Percentiles rank a stretch among this genome's conserved stretches.
phyloP scores from a whole-genome alignment of 202 grass and related monocot genomes.

The Panicum hallii region DNA sequence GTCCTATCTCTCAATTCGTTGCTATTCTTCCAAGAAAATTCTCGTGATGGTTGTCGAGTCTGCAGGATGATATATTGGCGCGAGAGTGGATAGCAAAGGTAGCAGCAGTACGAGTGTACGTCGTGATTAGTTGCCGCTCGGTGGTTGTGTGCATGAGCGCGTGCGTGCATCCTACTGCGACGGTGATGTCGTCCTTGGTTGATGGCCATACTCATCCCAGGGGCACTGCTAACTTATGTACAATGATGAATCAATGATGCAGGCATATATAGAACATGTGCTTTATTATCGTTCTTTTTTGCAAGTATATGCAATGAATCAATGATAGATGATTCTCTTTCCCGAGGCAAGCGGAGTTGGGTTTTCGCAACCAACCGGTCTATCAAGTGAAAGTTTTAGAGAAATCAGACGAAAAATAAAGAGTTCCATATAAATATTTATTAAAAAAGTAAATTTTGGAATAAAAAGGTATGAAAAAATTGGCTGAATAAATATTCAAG shows the following conservation, averaged over 20 bases:
- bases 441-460: too few relatives aligned
- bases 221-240: neutral
- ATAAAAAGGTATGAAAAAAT: too few relatives aligned
- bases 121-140: neutral
- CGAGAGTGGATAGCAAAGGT: neutral
- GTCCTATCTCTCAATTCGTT: neutral
- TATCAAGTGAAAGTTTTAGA: too few relatives aligned
- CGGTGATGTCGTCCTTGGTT: neutral
- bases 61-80: neutral
- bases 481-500: too few relatives aligned
- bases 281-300: neutral
- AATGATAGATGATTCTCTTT: too few relatives aligned
- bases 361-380: too few relatives aligned
- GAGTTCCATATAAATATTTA: too few relatives aligned
- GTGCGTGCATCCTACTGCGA: neutral
- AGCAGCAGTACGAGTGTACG: neutral
- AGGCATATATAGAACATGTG: too few relatives aligned
- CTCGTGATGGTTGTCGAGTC: neutral
- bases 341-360: too few relatives aligned
- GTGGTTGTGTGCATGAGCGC: neutral
- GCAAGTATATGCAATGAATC: neutral
- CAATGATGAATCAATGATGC: neutral
- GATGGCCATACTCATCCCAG: neutral
- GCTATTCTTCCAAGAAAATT: slow-evolving; percentile 1
- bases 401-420: too few relatives aligned